A percentile compares a stretch with the other conserved stretches of the same genome.
Conservation (phyloP, 805 yeast species). For the Cyberlindnera mycetangii region DNA sequence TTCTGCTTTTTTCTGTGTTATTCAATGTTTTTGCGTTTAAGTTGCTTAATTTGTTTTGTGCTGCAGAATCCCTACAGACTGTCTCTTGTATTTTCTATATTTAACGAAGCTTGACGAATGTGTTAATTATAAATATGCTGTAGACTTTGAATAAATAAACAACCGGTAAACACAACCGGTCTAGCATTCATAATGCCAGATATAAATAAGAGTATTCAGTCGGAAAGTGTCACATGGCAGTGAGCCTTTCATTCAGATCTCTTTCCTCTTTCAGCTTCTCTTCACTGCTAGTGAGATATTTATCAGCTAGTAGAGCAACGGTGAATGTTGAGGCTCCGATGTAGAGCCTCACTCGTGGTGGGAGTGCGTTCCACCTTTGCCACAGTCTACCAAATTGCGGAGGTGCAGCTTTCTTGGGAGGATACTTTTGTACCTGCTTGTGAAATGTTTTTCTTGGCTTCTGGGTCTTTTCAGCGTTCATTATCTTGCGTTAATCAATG, state of each 20-base stretch:
- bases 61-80: neutral
- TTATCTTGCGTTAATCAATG: too few species aligned
- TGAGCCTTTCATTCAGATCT: slow-evolving; percentile 4
- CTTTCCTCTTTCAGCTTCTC: slow-evolving; percentile 19
- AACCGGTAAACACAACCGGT: too few species aligned
- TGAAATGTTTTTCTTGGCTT: slow-evolving; percentile 23
- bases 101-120: slow-evolving; percentile 4
- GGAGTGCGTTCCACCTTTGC: slow-evolving; percentile 23
- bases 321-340: slow-evolving; percentile 29
- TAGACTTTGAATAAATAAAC: neutral
- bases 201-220: neutral
- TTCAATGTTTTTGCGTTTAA: neutral
- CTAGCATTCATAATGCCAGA: too few species aligned
- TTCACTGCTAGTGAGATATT: slow-evolving; percentile 20
- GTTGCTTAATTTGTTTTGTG: neutral
- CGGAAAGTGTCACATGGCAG: neutral
- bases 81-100: neutral
- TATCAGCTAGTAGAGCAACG: slow-evolving; percentile 27
- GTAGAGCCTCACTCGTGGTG: slow-evolving; percentile 26
- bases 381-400: slow-evolving; percentile 6
- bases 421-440: slow-evolving; percentile 3
- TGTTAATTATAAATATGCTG: neutral
- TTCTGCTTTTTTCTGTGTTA: neutral
- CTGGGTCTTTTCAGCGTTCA: too few species aligned
- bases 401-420: neutral